Conservation (phyloP, 306 rosid genomes). For the Geum urbanum region DNA sequence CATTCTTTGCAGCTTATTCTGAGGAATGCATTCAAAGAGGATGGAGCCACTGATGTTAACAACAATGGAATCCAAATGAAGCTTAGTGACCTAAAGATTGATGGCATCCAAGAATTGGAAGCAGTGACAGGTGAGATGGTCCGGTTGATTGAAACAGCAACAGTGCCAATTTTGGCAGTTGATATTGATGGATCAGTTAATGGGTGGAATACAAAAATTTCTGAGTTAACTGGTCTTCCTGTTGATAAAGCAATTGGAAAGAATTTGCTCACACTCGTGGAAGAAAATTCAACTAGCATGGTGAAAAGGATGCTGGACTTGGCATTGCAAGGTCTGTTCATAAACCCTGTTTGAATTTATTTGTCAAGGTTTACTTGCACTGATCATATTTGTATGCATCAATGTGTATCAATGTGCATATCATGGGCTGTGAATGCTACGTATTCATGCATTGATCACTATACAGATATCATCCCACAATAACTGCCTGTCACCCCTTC, state of each 20-base stretch:
- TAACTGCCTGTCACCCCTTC: not conserved
- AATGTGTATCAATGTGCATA: not conserved
- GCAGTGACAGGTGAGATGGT: conserved; percentile 95
- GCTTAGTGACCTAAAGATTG: conserved; percentile 63
- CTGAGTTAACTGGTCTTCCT: conserved; percentile 87
- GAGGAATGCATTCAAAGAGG: conserved; percentile 73
- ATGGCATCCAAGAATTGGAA: conserved; percentile 89
- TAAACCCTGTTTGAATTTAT: not conserved
- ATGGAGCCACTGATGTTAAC: conserved; percentile 24
- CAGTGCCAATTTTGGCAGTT: conserved; percentile 90
- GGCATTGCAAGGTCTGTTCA: conserved; percentile 65
- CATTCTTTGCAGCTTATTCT: conserved; percentile 94
- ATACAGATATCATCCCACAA: conserved; percentile 4
- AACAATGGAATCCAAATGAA: conserved; percentile 46
- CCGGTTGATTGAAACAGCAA: conserved; percentile 87
- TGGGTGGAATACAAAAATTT: conserved; percentile 86
- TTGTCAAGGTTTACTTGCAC: conserved; percentile 3
- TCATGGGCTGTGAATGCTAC: not conserved
- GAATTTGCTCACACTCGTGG: conserved; percentile 73
- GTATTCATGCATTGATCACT: not conserved
- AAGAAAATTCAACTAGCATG: conserved; percentile 58
- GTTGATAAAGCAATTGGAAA: conserved; percentile 79
- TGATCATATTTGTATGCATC: conserved; percentile 7
- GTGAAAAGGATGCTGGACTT: conserved; percentile 66
- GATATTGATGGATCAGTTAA: conserved; percentile 75